Percentiles rank a stretch among this genome's conserved stretches.
Evolutionary conservation across 2,329 filamentous ascomycete genomes (phyloP).

Genomic region (Clarireedia monteithiana): DNA sequence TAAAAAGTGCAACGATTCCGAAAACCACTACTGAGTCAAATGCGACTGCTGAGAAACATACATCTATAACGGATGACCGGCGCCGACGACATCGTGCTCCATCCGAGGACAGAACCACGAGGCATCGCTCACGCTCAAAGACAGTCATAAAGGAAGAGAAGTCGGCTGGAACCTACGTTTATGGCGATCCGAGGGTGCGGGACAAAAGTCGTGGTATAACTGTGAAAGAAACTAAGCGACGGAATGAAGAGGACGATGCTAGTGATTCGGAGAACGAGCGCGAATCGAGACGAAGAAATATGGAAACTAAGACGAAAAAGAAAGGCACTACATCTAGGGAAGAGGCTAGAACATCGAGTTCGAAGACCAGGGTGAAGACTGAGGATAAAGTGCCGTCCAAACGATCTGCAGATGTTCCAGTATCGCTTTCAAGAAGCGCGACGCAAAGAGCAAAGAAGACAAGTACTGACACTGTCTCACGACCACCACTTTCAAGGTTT

Average conservation of each 20-base stretch:
- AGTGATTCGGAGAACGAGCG: conserved; percentile 17
- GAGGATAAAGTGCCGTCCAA: conserved; percentile 11
- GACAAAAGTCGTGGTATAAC: conserved; percentile 11
- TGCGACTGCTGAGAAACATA: conserved; percentile 17
- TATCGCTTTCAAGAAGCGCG: conserved; percentile 15
- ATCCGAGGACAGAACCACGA: conserved; percentile 8
- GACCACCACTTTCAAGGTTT: conserved; percentile 23
- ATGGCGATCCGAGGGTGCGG: conserved; percentile 14
- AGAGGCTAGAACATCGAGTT: conserved; percentile 13
- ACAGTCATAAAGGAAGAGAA: conserved; percentile 11
- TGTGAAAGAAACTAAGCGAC: conserved; percentile 17
- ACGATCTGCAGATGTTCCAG: conserved; percentile 5
- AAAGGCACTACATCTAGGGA: conserved; percentile 21
- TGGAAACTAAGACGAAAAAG: conserved; percentile 20
- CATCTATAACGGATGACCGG: conserved; percentile 17
- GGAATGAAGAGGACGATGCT: conserved; percentile 18
- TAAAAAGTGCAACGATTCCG: conserved; percentile 11
- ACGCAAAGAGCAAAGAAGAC: conserved; percentile 18
- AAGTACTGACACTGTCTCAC: conserved; percentile 11
- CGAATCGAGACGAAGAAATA: conserved; percentile 6
- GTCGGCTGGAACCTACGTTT: conserved; percentile 14
- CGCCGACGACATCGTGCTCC: conserved; percentile 14
- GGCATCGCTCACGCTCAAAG: conserved; percentile 16
- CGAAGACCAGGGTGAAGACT: conserved; percentile 13
- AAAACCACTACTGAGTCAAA: conserved; percentile 23